Percentiles rank a stretch among this genome's conserved stretches.
phyloP scores from a whole-genome alignment of 495 filamentous ascomycete species.

The Terfezia boudieri region DNA sequence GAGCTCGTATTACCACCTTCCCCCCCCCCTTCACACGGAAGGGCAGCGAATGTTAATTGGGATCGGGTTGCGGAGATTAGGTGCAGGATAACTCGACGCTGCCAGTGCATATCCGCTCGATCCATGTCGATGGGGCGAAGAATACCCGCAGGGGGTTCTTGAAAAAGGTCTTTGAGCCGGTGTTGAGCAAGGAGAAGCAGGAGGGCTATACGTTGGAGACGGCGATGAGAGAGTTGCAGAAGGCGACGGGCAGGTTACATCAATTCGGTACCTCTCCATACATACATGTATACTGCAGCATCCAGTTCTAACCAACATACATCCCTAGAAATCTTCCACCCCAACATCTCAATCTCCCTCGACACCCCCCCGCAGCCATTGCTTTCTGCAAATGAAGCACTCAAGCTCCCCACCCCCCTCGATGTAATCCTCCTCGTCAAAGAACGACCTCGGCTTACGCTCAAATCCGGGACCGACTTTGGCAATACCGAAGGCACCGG shows the following conservation, averaged over 20 bases:
- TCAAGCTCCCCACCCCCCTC: conserved; percentile 37
- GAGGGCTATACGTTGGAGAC: conserved; percentile 52
- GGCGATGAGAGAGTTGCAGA: conserved; percentile 45
- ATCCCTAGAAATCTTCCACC: conserved; percentile 50
- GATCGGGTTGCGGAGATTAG: conserved; percentile 22
- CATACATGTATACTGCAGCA: too few relatives aligned
- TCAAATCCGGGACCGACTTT: conserved; percentile 82
- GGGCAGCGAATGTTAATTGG: not conserved
- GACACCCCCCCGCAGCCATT: conserved; percentile 36
- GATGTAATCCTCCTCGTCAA: conserved; percentile 51
- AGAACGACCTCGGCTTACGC: conserved; percentile 54
- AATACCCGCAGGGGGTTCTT: conserved; percentile 65
- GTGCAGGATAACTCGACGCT: conserved; percentile 59
- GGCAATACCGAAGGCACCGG: conserved; percentile 83
- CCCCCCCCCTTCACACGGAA: not conserved
- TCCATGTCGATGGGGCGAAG: conserved; percentile 54
- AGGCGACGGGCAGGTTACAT: conserved; percentile 47
- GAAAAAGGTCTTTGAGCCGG: conserved; percentile 49
- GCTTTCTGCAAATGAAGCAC: conserved; percentile 2
- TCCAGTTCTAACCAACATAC: too few relatives aligned
- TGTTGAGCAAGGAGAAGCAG: conserved; percentile 45
- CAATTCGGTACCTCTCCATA: conserved; percentile 25
- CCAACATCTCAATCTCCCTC: conserved; percentile 56
- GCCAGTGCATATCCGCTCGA: conserved; percentile 55
- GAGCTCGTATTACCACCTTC: conserved; percentile 25